phyloP scores from a whole-genome alignment of 2,329 filamentous ascomycete species.

The Fusarium algeriense region DNA sequence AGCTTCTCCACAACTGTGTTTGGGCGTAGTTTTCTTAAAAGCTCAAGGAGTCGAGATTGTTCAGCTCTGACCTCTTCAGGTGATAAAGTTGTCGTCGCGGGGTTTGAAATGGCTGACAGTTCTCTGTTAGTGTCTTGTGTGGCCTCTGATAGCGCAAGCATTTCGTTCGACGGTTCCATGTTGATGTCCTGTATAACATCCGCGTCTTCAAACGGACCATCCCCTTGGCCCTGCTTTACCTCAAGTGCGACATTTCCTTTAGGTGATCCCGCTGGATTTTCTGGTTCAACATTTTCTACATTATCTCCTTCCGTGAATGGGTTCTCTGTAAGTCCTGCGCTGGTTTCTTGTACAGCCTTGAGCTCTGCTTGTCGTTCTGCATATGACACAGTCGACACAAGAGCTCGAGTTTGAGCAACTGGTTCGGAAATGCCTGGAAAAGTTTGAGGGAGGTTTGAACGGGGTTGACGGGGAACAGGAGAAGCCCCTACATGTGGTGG shows the following conservation, averaged over 20 bases:
- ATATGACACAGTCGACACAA: neutral
- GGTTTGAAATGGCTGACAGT: conserved; percentile 35
- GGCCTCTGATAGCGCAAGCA: neutral
- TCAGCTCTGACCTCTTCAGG: conserved; percentile 66
- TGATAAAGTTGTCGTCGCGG: conserved; percentile 35
- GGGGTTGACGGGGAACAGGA: conserved; percentile 1
- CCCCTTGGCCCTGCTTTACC: neutral
- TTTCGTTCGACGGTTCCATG: neutral
- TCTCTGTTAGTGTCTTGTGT: conserved; percentile 3
- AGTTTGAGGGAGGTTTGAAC: conserved; percentile 1
- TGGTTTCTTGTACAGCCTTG: neutral
- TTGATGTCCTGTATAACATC: neutral
- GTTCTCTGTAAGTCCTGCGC: conserved; percentile 7
- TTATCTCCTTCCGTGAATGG: neutral
- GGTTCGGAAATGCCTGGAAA: conserved; percentile 3
- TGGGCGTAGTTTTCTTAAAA: conserved; percentile 68
- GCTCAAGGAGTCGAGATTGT: conserved; percentile 69
- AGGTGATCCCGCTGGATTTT: neutral
- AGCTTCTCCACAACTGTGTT: conserved; percentile 70
- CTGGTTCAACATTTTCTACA: neutral
- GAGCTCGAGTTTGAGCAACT: conserved; percentile 6
- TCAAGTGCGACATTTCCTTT: neutral
- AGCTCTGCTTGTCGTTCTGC: neutral
- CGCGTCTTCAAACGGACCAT: neutral
- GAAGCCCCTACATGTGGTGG: conserved; percentile 48